Evolutionary conservation across 768 basidiomycete species (phyloP).

Genomic region (Mycena epipterygia): DNA sequence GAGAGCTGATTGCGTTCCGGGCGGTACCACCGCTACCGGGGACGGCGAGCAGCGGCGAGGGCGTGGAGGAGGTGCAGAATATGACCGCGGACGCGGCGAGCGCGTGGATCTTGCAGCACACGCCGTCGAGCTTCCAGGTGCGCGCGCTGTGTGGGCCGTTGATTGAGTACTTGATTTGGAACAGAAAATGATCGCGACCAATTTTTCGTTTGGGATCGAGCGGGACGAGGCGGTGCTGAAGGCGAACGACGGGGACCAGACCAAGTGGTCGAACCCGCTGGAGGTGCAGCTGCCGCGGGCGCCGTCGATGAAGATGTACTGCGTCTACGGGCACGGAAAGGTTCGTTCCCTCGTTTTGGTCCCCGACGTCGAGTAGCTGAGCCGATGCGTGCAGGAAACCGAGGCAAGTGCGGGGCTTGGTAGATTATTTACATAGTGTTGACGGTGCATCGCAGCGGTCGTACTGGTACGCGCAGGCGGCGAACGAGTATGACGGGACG

Average conservation of each 20-base stretch:
- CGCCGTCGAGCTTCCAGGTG: slow-evolving; percentile 86
- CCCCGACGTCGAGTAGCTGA: not conserved
- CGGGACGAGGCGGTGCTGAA: slow-evolving; percentile 68
- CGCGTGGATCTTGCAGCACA: slow-evolving; percentile 86
- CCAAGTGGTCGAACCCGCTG: slow-evolving; percentile 94
- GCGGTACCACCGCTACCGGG: slow-evolving; percentile 30
- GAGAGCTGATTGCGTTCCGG: slow-evolving; percentile 88
- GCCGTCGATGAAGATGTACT: slow-evolving; percentile 92
- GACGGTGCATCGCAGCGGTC: slow-evolving; percentile 68
- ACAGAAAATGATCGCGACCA: slow-evolving; percentile 84
- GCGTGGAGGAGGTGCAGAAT: slow-evolving; percentile 57
- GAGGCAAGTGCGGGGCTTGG: slow-evolving; percentile 66
- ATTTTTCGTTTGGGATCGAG: slow-evolving; percentile 94
- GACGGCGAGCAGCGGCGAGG: slow-evolving; percentile 34
- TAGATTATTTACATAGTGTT: no score
- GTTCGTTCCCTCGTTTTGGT: not conserved
- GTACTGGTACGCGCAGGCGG: slow-evolving; percentile 84
- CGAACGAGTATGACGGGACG: slow-evolving; percentile 72
- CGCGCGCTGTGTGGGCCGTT: slow-evolving; percentile 24
- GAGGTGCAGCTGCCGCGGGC: slow-evolving; percentile 91
- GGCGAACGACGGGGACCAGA: slow-evolving; percentile 78
- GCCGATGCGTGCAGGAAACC: slow-evolving; percentile 63
- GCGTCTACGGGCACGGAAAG: slow-evolving; percentile 96
- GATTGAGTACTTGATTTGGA: not conserved
- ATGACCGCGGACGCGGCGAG: slow-evolving; percentile 85